phyloP scores from a whole-genome alignment of 495 filamentous ascomycete species.

The Trichoderma orchidacearum region DNA sequence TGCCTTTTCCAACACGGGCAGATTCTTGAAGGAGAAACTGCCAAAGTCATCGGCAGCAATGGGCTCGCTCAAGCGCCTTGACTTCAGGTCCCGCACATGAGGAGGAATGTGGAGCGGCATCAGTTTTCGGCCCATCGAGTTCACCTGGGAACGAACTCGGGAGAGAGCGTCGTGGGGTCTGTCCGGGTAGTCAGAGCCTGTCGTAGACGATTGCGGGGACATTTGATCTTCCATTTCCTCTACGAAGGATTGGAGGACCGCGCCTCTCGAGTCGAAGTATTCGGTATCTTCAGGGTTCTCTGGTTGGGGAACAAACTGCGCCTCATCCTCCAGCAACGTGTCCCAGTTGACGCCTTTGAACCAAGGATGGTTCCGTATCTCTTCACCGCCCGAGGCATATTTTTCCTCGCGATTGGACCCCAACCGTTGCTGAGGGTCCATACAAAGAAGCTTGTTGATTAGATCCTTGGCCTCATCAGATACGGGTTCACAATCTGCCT shows the following conservation, averaged over 20 bases:
- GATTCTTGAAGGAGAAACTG: constrained; percentile 90
- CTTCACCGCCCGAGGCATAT: constrained; percentile 67
- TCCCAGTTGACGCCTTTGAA: constrained; percentile 83
- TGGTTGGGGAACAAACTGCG: constrained; percentile 83
- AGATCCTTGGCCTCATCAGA: constrained; percentile 83
- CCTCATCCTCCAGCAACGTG: constrained; percentile 77
- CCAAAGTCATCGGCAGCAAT: constrained; percentile 86
- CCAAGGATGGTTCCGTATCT: constrained; percentile 83
- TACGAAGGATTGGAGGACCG: constrained; percentile 75
- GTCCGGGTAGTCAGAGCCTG: constrained; percentile 59
- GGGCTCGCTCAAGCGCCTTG: constrained; percentile 80
- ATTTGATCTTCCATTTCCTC: constrained; percentile 88
- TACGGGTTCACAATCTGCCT: constrained; percentile 51
- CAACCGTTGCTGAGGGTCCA: constrained; percentile 65
- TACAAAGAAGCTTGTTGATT: constrained; percentile 78
- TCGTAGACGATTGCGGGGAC: constrained; percentile 52
- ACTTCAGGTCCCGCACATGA: constrained; percentile 83
- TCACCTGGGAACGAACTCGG: constrained; percentile 75
- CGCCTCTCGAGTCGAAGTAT: constrained; percentile 89
- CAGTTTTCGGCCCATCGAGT: constrained; percentile 63
- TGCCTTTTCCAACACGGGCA: constrained; percentile 91
- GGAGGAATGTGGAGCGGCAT: constrained; percentile 95
- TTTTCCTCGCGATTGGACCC: constrained; percentile 75
- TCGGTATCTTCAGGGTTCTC: constrained; percentile 96
- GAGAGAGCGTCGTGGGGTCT: constrained; percentile 91